phyloP scores from a whole-genome alignment of 768 basidiomycete genomes.

The Tricholoma sp. region DNA sequence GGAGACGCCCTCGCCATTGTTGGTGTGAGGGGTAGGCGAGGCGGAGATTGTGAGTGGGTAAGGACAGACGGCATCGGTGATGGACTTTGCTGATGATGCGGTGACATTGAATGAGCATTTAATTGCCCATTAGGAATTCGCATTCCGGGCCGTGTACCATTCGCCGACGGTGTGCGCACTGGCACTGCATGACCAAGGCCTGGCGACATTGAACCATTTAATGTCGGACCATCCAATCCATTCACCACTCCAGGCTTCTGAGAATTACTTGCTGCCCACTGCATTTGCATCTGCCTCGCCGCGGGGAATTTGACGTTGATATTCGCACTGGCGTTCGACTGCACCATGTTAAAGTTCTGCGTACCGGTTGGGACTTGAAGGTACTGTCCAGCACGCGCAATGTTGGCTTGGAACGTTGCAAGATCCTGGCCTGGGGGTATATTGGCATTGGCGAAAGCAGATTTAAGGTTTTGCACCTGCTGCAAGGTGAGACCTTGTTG shows the following conservation, averaged over 20 bases:
- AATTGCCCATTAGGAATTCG: conserved; percentile 36
- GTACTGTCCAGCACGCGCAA: background rate
- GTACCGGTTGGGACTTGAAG: background rate
- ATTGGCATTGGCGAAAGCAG: conserved; percentile 45
- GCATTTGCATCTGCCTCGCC: conserved; percentile 35
- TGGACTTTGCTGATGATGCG: conserved; percentile 44
- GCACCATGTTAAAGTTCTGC: conserved; percentile 33
- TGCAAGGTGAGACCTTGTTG: conserved; percentile 42
- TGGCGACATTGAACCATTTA: conserved; percentile 29
- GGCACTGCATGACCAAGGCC: conserved; percentile 30
- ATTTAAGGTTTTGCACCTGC: conserved; percentile 57
- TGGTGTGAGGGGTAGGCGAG: conserved; percentile 44
- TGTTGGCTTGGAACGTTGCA: conserved; percentile 12
- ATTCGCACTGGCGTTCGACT: conserved; percentile 24
- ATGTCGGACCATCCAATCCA: conserved; percentile 23
- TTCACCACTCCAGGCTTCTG: conserved; percentile 30
- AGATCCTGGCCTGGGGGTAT: conserved; percentile 34
- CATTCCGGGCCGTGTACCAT: conserved; percentile 43
- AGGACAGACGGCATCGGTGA: conserved; percentile 39
- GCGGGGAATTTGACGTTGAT: conserved; percentile 40
- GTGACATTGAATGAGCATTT: conserved; percentile 39
- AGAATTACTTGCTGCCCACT: conserved; percentile 23
- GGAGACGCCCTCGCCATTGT: conserved; percentile 52
- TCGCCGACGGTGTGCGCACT: conserved; percentile 50
- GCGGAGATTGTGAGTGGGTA: conserved; percentile 43